Evolutionary conservation across 495 filamentous ascomycete genomes (phyloP).

Genomic region (Geoglossum glabrum): DNA sequence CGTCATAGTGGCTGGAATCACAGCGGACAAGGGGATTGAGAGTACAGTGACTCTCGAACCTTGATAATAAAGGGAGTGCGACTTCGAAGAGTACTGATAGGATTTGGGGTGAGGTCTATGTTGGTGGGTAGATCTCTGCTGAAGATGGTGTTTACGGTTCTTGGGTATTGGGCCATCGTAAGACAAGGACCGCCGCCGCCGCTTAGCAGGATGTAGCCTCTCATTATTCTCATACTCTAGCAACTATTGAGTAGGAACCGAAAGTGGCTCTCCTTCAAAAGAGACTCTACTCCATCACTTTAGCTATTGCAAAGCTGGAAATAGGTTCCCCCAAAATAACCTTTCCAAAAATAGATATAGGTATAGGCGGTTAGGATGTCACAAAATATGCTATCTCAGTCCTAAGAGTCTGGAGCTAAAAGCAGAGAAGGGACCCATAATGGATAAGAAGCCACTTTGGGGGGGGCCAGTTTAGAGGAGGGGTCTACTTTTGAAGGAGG

Average conservation of each 20-base stretch:
- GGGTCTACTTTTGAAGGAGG: no score
- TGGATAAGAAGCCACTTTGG: no score
- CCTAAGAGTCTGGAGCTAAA: neutral
- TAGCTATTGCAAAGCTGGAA: neutral
- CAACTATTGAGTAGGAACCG: neutral
- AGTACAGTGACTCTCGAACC: no score
- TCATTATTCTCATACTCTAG: neutral
- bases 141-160: no score
- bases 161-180: no score
- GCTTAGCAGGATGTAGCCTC: neutral
- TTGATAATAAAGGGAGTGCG: no score
- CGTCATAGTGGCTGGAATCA: no score
- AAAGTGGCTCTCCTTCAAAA: neutral
- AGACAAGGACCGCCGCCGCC: neutral
- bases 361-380: neutral
- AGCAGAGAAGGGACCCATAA: neutral
- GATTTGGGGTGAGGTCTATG: no score
- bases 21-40: no score
- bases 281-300: neutral
- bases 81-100: no score
- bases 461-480: no score
- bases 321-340: neutral
- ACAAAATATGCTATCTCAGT: neutral
- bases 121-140: no score
- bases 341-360: conserved; percentile 3